phyloP scores from a whole-genome alignment of 2,329 filamentous ascomycete genomes.

The Cercospora sesami region DNA sequence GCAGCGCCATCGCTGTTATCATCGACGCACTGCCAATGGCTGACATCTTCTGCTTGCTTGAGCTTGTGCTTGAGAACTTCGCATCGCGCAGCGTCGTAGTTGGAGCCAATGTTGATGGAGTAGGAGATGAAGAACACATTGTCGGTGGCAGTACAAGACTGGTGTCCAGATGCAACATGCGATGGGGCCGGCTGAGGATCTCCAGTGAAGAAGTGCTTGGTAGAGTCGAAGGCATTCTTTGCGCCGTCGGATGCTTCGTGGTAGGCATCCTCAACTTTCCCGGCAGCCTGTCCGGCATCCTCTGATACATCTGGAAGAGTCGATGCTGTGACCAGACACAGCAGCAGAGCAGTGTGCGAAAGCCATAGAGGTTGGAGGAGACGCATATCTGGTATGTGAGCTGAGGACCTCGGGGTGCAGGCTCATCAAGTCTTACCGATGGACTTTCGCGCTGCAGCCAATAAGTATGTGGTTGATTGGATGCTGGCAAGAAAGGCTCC shows the following conservation, averaged over 20 bases:
- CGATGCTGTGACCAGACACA: neutral
- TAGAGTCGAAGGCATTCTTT: neutral
- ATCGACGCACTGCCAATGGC: slow-evolving; percentile 10
- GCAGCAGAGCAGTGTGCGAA: neutral
- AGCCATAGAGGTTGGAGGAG: neutral
- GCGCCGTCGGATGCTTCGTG: neutral
- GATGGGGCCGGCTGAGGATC: neutral
- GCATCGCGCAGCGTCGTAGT: neutral
- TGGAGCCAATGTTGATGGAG: slow-evolving; percentile 8
- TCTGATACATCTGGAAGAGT: neutral
- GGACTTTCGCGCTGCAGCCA: neutral
- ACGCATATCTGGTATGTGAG: neutral
- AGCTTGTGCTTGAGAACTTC: neutral
- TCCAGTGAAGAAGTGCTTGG: slow-evolving; percentile 3
- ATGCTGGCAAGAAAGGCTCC: too few relatives aligned
- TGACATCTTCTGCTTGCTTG: neutral
- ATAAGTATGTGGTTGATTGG: neutral
- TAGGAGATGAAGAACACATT: slow-evolving; percentile 13
- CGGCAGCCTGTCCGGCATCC: neutral
- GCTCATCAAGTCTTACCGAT: neutral
- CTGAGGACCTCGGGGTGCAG: neutral
- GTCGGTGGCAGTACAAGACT: slow-evolving; percentile 11
- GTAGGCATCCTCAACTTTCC: neutral
- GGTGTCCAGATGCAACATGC: neutral
- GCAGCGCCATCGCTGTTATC: slow-evolving; percentile 1